A percentile compares a stretch with the other conserved stretches of the same genome.
phyloP scores from a whole-genome alignment of 768 basidiomycete genomes.

The Termitomyces sp. region DNA sequence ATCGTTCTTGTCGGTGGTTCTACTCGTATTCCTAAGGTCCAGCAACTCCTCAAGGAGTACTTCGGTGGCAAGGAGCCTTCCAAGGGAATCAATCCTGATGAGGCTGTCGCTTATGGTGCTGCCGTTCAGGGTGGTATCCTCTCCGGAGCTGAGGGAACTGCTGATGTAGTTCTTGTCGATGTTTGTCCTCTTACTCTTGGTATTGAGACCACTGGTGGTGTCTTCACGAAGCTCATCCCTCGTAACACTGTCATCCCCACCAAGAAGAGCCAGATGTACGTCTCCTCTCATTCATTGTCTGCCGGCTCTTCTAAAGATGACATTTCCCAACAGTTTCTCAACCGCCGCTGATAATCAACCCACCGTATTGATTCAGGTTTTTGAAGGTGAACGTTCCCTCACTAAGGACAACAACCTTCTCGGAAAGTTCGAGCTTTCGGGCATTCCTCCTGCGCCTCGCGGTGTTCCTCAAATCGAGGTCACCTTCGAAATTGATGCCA shows the following conservation, averaged over 20 bases:
- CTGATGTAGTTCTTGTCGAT: conserved; percentile 92
- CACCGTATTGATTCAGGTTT: conserved; percentile 96
- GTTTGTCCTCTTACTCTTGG: conserved; percentile 96
- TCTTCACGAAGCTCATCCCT: conserved; percentile 96
- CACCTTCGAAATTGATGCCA: conserved; percentile 92
- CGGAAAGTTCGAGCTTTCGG: conserved; percentile 91
- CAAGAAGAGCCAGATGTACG: conserved; percentile 90
- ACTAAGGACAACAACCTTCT: conserved; percentile 99
- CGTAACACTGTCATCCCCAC: conserved; percentile 99
- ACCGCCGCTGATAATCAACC: conserved; percentile 91
- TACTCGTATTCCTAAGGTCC: conserved; percentile 99
- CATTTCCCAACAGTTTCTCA: conserved; percentile 49
- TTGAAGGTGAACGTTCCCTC: conserved; percentile 93
- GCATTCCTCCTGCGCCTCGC: conserved; percentile 93
- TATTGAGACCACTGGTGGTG: conserved; percentile 98
- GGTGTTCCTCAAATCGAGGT: conserved; percentile 98
- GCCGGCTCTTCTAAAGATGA: conserved; percentile 21
- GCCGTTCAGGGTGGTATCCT: conserved; percentile 99
- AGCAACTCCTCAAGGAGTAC: conserved; percentile 96
- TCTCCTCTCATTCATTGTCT: conserved; percentile 6
- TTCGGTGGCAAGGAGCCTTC: conserved; percentile 97
- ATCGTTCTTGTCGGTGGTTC: conserved; percentile 94
- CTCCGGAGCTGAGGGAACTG: conserved; percentile 87
- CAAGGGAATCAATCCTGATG: conserved; percentile 98
- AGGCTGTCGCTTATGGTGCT: conserved; percentile 98